Evolutionary conservation across 2,329 filamentous ascomycete genomes (phyloP), one percentile per base, ranked within the genome.

Genomic region (Lachnellula hyalina): DNA sequence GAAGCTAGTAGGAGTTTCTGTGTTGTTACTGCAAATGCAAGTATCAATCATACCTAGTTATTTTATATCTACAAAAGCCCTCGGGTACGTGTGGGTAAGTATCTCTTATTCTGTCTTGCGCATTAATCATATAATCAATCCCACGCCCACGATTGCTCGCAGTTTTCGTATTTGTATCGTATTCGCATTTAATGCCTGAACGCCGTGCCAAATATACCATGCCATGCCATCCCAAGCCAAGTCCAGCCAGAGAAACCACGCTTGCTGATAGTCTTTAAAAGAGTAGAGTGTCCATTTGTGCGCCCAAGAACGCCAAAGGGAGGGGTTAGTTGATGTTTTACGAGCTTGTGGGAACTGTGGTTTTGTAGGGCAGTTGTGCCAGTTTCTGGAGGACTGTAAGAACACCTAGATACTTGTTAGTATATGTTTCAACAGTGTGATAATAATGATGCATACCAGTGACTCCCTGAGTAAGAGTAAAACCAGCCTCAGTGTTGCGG

Each of bases 401-500:
- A 45, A 76, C 72, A 56, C 74, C 74, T 76, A 25, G 14, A 46
- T 25, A 14, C 12, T 21, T 32, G 14, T 46, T 46, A 44, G 41
- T 25, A 25, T 5, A 11, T 15, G 1, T 44, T 5, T 44, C 2
- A 3, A 3, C 2, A 21, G n/a, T 5, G 41, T 12, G 19, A 25
- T 1, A 19, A 25, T 40, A 49, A 47, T 15, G 15, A 17, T 49
- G 77, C 84, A 73, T 77, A 89, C 92, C 92, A 70, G 89, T 96
- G 44, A 96, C 90, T 62, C 93, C 93, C 71, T 96, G 93, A 0
- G 90, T 93, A 66, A 96, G 71, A 0, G 93, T 96, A 1, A 87
- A 84, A 47, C 83, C 85, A 7, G 93, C 93, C 70, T 96, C 88
- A 0, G 93, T 96, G 72, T 92, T 96, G 59, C 91, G 82, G 67